Evolutionary conservation across 2,329 filamentous ascomycete genomes (phyloP).

Genomic region (Calonectria honghensis): DNA sequence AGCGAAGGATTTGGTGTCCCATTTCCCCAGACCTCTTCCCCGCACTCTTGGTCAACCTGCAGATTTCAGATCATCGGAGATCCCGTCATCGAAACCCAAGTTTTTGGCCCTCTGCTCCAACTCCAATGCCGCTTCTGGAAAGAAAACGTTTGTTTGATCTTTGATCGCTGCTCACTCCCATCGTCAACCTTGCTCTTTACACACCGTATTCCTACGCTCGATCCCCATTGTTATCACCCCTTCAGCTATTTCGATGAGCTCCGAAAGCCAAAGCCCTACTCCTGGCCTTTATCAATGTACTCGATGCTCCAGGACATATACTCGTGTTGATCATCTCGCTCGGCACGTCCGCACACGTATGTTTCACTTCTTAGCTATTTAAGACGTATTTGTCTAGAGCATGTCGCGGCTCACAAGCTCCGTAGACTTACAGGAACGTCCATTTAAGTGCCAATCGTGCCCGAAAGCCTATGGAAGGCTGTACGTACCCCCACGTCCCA

Average conservation of each 20-base stretch:
- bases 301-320: slow-evolving; percentile 1
- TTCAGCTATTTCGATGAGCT: not conserved
- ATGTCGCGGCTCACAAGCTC: not conserved
- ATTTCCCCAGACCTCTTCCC: not conserved
- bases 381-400: not conserved
- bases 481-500: not conserved
- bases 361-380: not conserved
- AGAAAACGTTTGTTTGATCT: not conserved
- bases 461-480: slow-evolving; percentile 7
- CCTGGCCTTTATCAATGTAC: slow-evolving; percentile 6
- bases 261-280: not conserved
- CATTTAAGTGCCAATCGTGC: slow-evolving; percentile 5
- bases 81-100: not conserved
- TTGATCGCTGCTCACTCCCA: not conserved
- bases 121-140: accelerated
- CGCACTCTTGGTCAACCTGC: not conserved
- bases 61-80: not conserved
- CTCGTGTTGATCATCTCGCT: slow-evolving; percentile 2
- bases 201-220: not conserved
- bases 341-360: not conserved
- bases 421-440: not conserved
- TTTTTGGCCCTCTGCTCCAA: not conserved
- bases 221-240: not conserved
- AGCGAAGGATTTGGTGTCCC: not conserved
- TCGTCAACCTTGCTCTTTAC: not conserved